These are phyloP conservation scores for Calonectria leucothoes DNA, from an alignment of 2,329 filamentous ascomycete genomes.

Conservation along the genomic window DNA sequence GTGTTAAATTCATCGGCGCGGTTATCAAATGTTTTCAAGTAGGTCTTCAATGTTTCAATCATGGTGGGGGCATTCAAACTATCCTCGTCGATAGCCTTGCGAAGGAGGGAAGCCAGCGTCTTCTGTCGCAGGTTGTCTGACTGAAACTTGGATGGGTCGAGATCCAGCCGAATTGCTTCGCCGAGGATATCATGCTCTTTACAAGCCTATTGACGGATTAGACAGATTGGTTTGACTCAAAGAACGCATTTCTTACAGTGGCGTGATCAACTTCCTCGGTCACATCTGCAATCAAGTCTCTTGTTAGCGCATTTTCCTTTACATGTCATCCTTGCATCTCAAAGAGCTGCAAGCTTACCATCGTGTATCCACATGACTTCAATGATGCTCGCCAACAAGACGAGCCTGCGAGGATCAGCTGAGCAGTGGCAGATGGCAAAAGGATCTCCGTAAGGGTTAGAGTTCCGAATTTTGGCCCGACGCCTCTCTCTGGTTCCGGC, in stretches of 20 bases:
- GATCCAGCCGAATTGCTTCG: background rate
- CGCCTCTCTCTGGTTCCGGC: background rate
- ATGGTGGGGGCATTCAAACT: background rate
- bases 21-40: background rate
- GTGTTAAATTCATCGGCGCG: background rate
- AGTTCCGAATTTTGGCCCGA: background rate
- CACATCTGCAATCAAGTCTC: background rate
- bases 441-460: background rate
- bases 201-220: background rate
- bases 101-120: background rate
- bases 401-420: background rate
- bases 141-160: background rate
- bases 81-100: background rate
- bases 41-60: background rate
- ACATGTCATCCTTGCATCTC: background rate
- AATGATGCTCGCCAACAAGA: background rate
- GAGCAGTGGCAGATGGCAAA: background rate
- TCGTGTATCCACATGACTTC: background rate
- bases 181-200: background rate
- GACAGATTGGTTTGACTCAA: background rate
- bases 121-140: background rate
- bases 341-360: background rate
- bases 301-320: background rate
- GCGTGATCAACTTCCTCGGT: background rate
- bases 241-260: background rate